These are phyloP conservation scores for Fusarium sp. DNA, from an alignment of 2,329 filamentous ascomycete species.

Conservation along the genomic window DNA sequence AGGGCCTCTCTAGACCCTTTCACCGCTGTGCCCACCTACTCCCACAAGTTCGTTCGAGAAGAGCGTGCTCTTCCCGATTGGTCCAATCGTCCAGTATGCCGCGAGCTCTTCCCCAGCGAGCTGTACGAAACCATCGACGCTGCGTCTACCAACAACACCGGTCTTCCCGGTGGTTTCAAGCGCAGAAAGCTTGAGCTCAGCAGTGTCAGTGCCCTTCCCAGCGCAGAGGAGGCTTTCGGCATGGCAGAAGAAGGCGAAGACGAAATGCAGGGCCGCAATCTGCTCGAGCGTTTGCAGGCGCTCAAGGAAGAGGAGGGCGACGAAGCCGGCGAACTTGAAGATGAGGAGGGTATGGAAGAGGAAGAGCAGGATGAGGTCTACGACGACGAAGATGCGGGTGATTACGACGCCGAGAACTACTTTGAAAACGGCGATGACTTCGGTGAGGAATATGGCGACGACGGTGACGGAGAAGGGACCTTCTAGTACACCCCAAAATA, in stretches of 20 bases:
- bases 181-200: constrained; percentile 60
- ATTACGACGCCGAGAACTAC: constrained; percentile 72
- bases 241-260: constrained; percentile 49
- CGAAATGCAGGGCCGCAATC: constrained; percentile 52
- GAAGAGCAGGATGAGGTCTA: constrained; percentile 65
- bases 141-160: constrained; percentile 46
- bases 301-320: constrained; percentile 65
- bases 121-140: constrained; percentile 68
- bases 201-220: constrained; percentile 62
- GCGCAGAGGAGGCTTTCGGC: constrained; percentile 65
- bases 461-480: constrained; percentile 63
- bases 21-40: constrained; percentile 70
- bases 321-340: constrained; percentile 63
- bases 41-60: constrained; percentile 65
- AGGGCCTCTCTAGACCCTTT: constrained; percentile 71
- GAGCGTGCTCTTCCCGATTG: constrained; percentile 69
- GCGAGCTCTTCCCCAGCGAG: constrained; percentile 68
- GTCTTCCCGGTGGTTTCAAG: constrained; percentile 57
- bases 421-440: constrained; percentile 71
- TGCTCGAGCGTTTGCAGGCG: constrained; percentile 61
- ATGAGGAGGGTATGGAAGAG: constrained; percentile 62
- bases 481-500: constrained; percentile 47
- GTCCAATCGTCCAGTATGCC: constrained; percentile 62
- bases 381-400: constrained; percentile 71
- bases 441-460: constrained; percentile 64